Evolutionary conservation across 176 grass and related monocot genomes (phyloP).

Genomic region (Carex myosuroides): DNA sequence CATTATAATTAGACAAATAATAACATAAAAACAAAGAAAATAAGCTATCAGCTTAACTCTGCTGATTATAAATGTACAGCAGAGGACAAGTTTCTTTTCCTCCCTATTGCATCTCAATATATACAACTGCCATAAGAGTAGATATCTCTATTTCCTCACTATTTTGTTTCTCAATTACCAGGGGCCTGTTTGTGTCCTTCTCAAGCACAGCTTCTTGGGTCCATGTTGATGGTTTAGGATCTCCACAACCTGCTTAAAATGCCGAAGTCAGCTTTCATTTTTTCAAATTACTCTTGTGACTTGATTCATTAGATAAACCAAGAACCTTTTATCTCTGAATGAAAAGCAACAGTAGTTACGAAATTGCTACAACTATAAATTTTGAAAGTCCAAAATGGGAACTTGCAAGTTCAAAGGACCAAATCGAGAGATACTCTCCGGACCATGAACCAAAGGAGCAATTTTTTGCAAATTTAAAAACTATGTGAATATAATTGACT

Average conservation of each 20-base stretch:
- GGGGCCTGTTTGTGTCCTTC: slow-evolving; percentile 74
- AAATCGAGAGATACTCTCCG: not conserved
- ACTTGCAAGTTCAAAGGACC: not conserved
- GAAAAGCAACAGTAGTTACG: not conserved
- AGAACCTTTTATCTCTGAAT: not conserved
- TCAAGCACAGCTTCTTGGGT: slow-evolving; percentile 54
- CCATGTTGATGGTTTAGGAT: slow-evolving; percentile 34
- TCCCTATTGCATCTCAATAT: slow-evolving; percentile 23
- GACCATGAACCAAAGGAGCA: not conserved
- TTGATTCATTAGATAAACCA: not conserved
- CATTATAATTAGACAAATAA: slow-evolving; percentile 10
- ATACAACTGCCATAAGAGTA: slow-evolving; percentile 18
- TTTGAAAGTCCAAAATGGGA: not conserved
- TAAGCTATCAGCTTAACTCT: slow-evolving; percentile 22
- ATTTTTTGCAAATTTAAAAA: not conserved
- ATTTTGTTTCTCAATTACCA: slow-evolving; percentile 39
- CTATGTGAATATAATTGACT: not conserved
- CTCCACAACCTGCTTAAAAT: slow-evolving; percentile 31
- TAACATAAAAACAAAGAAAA: not conserved
- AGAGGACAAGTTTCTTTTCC: slow-evolving; percentile 11
- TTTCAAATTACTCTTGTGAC: not conserved
- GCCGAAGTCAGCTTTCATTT: not conserved
- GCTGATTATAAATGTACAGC: slow-evolving; percentile 35
- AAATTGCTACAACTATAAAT: not conserved
- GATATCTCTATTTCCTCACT: slow-evolving; percentile 1